These are phyloP conservation scores for Vicia villosa DNA, from an alignment of 306 rosid genomes.

Conservation along the genomic window DNA sequence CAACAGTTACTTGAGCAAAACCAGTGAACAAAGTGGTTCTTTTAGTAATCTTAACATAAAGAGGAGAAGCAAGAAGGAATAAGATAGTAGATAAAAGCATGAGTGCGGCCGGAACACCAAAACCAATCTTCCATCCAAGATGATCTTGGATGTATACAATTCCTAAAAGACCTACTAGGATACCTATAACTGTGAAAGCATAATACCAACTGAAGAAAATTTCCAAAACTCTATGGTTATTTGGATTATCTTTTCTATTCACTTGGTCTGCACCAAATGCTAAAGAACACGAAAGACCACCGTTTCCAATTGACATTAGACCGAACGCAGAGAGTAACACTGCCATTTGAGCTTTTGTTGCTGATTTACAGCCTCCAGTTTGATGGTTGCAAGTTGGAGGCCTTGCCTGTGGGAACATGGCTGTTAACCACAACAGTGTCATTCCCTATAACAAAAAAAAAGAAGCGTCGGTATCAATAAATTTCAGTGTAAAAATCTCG, in stretches of 20 bases:
- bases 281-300: conserved; percentile 67
- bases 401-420: conserved; percentile 57
- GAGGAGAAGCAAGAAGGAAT: conserved; percentile 59
- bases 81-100: conserved; percentile 50
- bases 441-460: conserved; percentile 52
- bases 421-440: conserved; percentile 62
- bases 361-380: conserved; percentile 43
- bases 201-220: conserved; percentile 68
- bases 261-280: conserved; percentile 80
- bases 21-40: conserved; percentile 57
- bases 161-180: conserved; percentile 55
- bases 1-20: conserved; percentile 52
- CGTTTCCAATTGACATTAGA: conserved; percentile 64
- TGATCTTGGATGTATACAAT: conserved; percentile 66
- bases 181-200: conserved; percentile 50
- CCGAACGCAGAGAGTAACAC: conserved; percentile 45
- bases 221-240: conserved; percentile 53
- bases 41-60: conserved; percentile 53
- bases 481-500: too few species aligned
- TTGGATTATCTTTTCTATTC: conserved; percentile 50
- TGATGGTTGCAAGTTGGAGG: conserved; percentile 53
- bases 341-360: conserved; percentile 50
- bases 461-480: too few species aligned
- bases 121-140: conserved; percentile 69
- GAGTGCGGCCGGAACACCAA: conserved; percentile 63